Evolutionary conservation across 495 filamentous ascomycete species (phyloP), one percentile per base, ranked within the genome.

Genomic region (Aspergillus wentii): DNA sequence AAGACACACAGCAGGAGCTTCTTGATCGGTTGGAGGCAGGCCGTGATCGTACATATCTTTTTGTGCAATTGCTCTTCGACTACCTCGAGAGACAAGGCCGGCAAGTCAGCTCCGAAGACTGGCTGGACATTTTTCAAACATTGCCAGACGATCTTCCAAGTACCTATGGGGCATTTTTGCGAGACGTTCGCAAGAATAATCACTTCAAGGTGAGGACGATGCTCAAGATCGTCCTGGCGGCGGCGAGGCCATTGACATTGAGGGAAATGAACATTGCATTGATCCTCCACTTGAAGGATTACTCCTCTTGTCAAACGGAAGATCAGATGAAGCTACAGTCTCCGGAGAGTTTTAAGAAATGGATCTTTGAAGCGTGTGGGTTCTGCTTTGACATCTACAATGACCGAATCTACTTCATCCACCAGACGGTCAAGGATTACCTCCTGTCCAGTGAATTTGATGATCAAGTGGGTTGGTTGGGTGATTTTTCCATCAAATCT

Each of bases 151-250:
- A 2, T 20, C n/a, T 36, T 13, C 9, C 35, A 11, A 30, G 18
- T 30, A 25, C 40, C 21, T 56, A 58, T 33, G 31, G 46, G 17
- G 44, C 38, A 11, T 21, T 45, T 19, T 40, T 63, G 22, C 8
- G 25, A 9, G 26, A 38, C 8, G 41, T 36, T 30, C 22, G 1
- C 8, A 33, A 30, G 33, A 27, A 19, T 6, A 13, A 49, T 6
- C 35, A 17, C 2, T 25, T 30, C 6, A 17, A 35, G 10, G 56
- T 47, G 4, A 34, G 33, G 18, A 52, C 25, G 16, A 18, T 64
- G 14, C 49, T 69, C 1, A 43, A 62, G n/a, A 64, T 65, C 8
- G 39, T 69, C 8, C 23, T 61, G 6, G 54, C 43, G n/a, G 54
- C 63, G 9, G 10, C 19, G 27, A 30, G 49, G 20, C 61, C 63